Percentiles rank a stretch among this genome's conserved stretches.
These are phyloP conservation scores for Flaveria linearis DNA, from an alignment of 129 eudicot genomes.

Conservation along the genomic window DNA sequence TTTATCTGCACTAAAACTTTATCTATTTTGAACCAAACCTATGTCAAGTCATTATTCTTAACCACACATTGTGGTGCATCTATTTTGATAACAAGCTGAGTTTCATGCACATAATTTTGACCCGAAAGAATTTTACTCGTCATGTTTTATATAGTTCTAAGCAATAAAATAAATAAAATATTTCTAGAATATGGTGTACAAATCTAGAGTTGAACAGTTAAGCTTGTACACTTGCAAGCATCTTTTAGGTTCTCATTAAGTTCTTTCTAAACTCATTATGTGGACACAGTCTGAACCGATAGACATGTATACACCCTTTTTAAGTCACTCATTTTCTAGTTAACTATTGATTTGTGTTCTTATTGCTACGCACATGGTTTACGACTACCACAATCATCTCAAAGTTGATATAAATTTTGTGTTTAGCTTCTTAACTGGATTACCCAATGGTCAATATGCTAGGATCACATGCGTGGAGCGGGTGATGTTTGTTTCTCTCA, in stretches of 20 bases:
- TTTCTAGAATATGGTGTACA: background rate
- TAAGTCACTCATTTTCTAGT: background rate
- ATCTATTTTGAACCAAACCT: background rate
- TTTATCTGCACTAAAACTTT: background rate
- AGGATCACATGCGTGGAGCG: constrained; percentile 99
- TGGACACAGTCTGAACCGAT: background rate
- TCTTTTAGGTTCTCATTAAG: background rate
- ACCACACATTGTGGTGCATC: background rate
- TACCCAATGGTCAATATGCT: background rate
- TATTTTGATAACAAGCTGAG: background rate
- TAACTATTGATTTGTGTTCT: constrained; percentile 1
- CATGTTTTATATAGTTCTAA: background rate
- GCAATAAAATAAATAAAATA: background rate
- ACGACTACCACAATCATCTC: background rate
- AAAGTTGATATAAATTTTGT: background rate
- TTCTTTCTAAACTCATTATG: background rate
- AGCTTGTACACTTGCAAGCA: background rate
- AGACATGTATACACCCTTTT: background rate
- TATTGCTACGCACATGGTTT: background rate
- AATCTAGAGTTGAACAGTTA: background rate
- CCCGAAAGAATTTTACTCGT: background rate
- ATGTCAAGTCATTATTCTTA: background rate
- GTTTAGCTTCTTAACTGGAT: constrained; percentile 3
- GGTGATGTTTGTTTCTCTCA: constrained; percentile 95
- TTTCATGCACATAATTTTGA: background rate